Evolutionary conservation across 2,329 filamentous ascomycete species (phyloP).

Genomic region (Coleophoma cylindrospora): DNA sequence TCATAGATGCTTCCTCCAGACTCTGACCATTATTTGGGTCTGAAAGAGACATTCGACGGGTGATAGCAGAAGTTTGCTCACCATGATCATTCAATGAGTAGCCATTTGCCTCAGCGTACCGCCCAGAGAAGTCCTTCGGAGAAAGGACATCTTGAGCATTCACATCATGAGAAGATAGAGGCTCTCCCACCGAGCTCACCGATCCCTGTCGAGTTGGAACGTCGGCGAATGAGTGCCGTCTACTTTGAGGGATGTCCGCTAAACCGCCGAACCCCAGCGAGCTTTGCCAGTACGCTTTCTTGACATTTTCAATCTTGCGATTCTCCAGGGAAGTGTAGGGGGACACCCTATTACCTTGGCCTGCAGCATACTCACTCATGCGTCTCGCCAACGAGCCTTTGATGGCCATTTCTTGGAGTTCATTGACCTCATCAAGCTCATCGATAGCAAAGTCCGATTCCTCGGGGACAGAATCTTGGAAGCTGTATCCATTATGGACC

Average conservation of each 20-base stretch:
- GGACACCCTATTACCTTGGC: constrained; percentile 23
- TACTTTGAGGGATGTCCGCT: constrained; percentile 64
- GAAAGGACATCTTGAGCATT: constrained; percentile 21
- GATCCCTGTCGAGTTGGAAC: constrained; percentile 60
- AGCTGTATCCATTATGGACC: constrained; percentile 50
- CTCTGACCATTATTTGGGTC: constrained; percentile 9
- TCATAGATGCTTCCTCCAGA: constrained; percentile 8
- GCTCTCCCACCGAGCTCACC: constrained; percentile 55
- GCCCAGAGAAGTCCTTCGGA: constrained; percentile 20
- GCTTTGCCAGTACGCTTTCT: constrained; percentile 67
- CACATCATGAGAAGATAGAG: constrained; percentile 31
- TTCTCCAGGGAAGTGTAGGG: constrained; percentile 45
- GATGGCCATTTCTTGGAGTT: constrained; percentile 30
- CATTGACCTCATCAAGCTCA: constrained; percentile 59
- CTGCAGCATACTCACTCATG: constrained; percentile 29
- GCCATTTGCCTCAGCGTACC: constrained; percentile 22
- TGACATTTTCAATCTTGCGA: constrained; percentile 59
- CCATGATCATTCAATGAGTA: constrained; percentile 28
- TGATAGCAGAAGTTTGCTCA: constrained; percentile 17
- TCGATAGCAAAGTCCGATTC: constrained; percentile 71
- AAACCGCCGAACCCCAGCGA: constrained; percentile 60
- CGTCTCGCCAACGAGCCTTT: constrained; percentile 25
- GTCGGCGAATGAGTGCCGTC: constrained; percentile 75
- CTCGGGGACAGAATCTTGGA: constrained; percentile 56
- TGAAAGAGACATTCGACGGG: constrained; percentile 9